A percentile compares a stretch with the other conserved stretches of the same genome.
These are phyloP conservation scores for Hanseniaspora sp. DNA, from an alignment of 1,139 yeast species.

Conservation along the genomic window DNA sequence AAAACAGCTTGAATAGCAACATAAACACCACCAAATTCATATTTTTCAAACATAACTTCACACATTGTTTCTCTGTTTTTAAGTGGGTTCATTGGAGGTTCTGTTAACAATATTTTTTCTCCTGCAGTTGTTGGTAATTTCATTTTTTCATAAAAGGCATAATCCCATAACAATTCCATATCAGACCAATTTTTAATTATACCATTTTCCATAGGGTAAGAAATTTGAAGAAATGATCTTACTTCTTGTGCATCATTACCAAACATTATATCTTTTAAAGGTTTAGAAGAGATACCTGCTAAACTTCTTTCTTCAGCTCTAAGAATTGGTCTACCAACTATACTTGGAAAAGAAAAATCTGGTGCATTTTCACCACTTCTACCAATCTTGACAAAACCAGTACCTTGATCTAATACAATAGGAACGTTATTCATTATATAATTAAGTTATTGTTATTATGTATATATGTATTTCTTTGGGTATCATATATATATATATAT, in stretches of 20 bases:
- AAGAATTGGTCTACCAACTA: constrained; percentile 93
- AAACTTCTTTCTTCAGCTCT: constrained; percentile 89
- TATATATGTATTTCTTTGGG: not conserved
- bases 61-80: constrained; percentile 91
- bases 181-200: constrained; percentile 96
- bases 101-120: constrained; percentile 75
- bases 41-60: constrained; percentile 93
- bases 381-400: constrained; percentile 92
- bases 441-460: not conserved
- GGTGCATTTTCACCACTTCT: constrained; percentile 97
- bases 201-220: constrained; percentile 98
- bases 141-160: constrained; percentile 87
- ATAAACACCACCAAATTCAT: constrained; percentile 89
- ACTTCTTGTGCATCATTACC: constrained; percentile 92
- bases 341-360: constrained; percentile 94
- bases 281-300: constrained; percentile 36
- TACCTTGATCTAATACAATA: constrained; percentile 93
- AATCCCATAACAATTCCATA: constrained; percentile 97
- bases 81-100: constrained; percentile 96
- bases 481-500: too few species aligned
- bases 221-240: constrained; percentile 76
- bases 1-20: constrained; percentile 97
- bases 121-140: constrained; percentile 62
- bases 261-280: constrained; percentile 83
- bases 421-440: constrained; percentile 6